Base-by-base conservation (phyloP, 164 flowering plant species). In the Umbellularia californica region DNA sequence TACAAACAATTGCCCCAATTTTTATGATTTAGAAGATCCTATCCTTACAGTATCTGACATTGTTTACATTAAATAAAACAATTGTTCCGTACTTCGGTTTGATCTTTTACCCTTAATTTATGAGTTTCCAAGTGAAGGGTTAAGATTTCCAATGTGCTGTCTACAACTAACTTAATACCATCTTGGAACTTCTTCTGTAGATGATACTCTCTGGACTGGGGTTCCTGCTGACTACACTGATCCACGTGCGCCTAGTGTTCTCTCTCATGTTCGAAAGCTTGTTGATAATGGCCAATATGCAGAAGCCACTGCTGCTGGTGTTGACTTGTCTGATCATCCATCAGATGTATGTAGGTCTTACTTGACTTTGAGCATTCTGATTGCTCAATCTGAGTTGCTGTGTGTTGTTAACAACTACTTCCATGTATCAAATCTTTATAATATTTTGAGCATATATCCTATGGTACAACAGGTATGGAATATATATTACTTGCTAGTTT, bases 141-240 rank as follows among this genome's bases (percentile, higher is more conserved):
- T 64, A 65, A 27, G 12, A 23, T 65, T 65, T 23, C 27, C 10
- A 65, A n/a, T 65, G 19, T 13, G 1, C 68, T 65, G 14, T 14
- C 27, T 12, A 69, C 5, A 47, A 67, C 67, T 33, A 67, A 69
- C 28, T 69, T 52, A 47, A 47, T 47, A 28, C 10, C 15, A 19
- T 41, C 3, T 69, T 14, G 2, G 20, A n/a, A 69, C 22, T 50
- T 73, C 3, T 72, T 55, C 2, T 76, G 80, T 35, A 90, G 94
- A 90, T 76, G 92, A 86, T 79, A 93, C 99, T 1, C 88, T 95
- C 11, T 95, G 99, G 99, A 95, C 99, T 24, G 97, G 99, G 69
- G 81, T 52, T 77, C 99, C 99, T 20, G 92, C 88, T 25, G 70
- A 90, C 74, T 95, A 92, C 69, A 85, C 92, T 3, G 79, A 90